Base-by-base conservation (phyloP, 768 basidiomycete genomes). In the Agaricus blazei region DNA sequence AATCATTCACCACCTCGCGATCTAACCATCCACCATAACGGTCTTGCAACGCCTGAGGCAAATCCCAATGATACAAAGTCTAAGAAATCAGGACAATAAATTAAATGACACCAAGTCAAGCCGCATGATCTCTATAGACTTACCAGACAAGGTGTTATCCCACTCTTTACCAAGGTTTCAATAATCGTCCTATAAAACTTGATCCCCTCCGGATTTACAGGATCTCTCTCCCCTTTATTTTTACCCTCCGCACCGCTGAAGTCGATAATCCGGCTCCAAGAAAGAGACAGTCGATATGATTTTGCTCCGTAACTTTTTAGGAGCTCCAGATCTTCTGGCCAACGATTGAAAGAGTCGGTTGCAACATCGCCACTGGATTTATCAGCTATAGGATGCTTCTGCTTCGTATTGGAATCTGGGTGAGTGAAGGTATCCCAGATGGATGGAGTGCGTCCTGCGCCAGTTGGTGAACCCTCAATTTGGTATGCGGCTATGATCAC, bases 11-110 rank as follows among this genome's bases (percentile, higher is more conserved):
- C 48, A 88, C 79, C 53, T 84, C 75, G 59, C 78, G 80, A 68
- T 82, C 80, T n/a, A 87, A 70, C 87, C 86, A 90, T 2, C 88
- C 88, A 3, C 82, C 82, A 64, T 90, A 90, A 48, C 84, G 76
- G 52, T 89, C 83, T 37, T 87, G 79, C 43, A 93, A 73, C 1
- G 70, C 81, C 65, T 87, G 84, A 4, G 89, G 89, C 6, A 89
- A 73, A 60, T 91, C 88, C 88, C 87, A 90, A 63, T 85, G 87
- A 65, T 86, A 87, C 46, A 88, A 67, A 0, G 84, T 88, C 83
- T 87, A 24, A 29, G 1, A 12, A 26, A 15, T 9, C 49, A 52
- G 14, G 51, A 40, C 37, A 41, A 47, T 19, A 19, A 19, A 19
- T 19, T 19, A 19, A 19, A 19, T 19, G 19, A 19, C 19, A 19